These are phyloP conservation scores for Septoria linicola DNA, from an alignment of 2,329 filamentous ascomycete species.

Conservation along the genomic window DNA sequence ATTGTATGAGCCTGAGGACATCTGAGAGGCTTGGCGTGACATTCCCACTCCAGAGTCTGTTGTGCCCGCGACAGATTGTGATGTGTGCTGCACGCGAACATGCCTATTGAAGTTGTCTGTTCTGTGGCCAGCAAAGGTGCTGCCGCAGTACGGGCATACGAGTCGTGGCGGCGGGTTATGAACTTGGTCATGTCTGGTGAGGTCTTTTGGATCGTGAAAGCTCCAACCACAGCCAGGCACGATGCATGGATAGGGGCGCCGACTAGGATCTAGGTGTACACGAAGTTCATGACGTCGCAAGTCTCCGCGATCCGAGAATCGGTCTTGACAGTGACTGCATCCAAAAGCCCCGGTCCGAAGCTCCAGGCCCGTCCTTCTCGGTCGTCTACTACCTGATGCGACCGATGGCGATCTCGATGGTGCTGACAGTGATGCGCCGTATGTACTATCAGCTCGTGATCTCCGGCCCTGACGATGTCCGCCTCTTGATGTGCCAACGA, in stretches of 20 bases:
- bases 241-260: conserved; percentile 1
- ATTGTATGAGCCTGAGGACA: background rate
- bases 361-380: background rate
- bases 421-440: background rate
- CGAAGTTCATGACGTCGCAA: conserved; percentile 12
- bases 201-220: conserved; percentile 20
- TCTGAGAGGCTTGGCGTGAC: background rate
- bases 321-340: background rate
- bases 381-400: background rate
- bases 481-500: background rate
- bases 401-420: background rate
- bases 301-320: background rate
- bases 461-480: background rate
- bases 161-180: background rate
- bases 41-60: background rate
- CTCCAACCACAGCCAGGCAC: conserved; percentile 2
- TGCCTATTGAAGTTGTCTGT: conserved; percentile 1
- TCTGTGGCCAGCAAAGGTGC: background rate
- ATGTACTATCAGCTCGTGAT: background rate
- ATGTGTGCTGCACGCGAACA: background rate
- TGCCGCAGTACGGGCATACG: background rate
- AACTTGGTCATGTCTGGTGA: conserved; percentile 7
- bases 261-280: conserved; percentile 1
- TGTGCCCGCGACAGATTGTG: background rate
- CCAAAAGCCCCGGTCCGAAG: background rate